These are phyloP conservation scores for Neobulgaria alba DNA, from an alignment of 2,329 filamentous ascomycete genomes.

Conservation along the genomic window DNA sequence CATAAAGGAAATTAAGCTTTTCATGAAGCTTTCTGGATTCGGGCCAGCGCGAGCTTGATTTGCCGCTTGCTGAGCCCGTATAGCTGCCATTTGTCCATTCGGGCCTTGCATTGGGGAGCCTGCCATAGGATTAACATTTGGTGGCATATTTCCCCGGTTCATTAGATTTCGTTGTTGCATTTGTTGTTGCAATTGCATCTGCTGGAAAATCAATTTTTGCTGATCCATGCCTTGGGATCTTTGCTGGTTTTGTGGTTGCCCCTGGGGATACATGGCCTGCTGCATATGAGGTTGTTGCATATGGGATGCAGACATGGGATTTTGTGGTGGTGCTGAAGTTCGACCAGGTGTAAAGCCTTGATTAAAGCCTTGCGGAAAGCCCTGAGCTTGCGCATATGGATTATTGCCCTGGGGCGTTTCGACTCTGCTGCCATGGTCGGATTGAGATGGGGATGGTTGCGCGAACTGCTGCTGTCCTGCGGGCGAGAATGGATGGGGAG, in stretches of 20 bases:
- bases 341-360: constrained; percentile 47
- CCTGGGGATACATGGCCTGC: constrained; percentile 28
- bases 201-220: constrained; percentile 62
- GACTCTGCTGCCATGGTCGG: constrained; percentile 57
- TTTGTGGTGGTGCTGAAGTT: constrained; percentile 47
- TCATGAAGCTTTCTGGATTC: constrained; percentile 64
- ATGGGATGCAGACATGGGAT: constrained; percentile 41
- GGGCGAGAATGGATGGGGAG: constrained; percentile 83
- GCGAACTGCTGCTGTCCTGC: constrained; percentile 66
- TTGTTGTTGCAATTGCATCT: constrained; percentile 76
- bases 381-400: constrained; percentile 53
- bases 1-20: constrained; percentile 72
- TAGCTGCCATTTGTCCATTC: constrained; percentile 48
- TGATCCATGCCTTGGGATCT: constrained; percentile 50
- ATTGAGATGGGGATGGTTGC: constrained; percentile 68
- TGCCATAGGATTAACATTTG: constrained; percentile 22
- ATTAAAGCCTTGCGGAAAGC: constrained; percentile 50
- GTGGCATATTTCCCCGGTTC: constrained; percentile 36
- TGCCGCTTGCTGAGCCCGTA: constrained; percentile 43
- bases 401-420: constrained; percentile 61
- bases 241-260: constrained; percentile 29
- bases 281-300: constrained; percentile 34
- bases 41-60: constrained; percentile 30
- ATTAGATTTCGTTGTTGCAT: constrained; percentile 41
- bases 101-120: constrained; percentile 42